phyloP scores from a whole-genome alignment of 2,329 filamentous ascomycete genomes.

The Cladosporium oxysporum region DNA sequence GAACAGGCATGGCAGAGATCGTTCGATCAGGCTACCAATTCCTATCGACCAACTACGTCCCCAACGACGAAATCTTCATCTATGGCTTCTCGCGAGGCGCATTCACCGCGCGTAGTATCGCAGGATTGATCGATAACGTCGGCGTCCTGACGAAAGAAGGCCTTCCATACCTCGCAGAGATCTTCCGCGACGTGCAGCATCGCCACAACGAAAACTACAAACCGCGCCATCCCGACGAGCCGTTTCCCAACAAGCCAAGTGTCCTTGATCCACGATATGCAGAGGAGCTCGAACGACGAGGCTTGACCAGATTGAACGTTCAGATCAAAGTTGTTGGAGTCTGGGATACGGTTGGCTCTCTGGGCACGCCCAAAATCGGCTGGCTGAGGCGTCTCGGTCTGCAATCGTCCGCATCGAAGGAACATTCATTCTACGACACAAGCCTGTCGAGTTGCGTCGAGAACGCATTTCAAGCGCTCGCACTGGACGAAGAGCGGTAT shows the following conservation, averaged over 20 bases:
- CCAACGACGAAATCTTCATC: conserved; percentile 53
- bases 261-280: conserved; percentile 45
- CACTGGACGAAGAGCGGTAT: conserved; percentile 46
- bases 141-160: conserved; percentile 53
- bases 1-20: conserved; percentile 46
- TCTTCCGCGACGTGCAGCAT: conserved; percentile 50
- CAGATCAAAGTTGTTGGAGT: conserved; percentile 47
- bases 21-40: conserved; percentile 54
- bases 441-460: conserved; percentile 43
- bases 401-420: conserved; percentile 36
- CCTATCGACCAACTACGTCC: conserved; percentile 55
- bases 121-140: conserved; percentile 47
- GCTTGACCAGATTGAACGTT: conserved; percentile 38
- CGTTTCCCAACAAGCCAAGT: conserved; percentile 51
- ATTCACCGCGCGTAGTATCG: conserved; percentile 49
- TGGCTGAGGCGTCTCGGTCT: conserved; percentile 39
- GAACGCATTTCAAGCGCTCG: conserved; percentile 49
- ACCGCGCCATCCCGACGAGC: conserved; percentile 48
- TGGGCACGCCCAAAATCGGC: conserved; percentile 51
- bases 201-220: conserved; percentile 46
- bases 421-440: conserved; percentile 53
- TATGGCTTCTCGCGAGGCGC: conserved; percentile 53
- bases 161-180: conserved; percentile 48
- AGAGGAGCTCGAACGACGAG: conserved; percentile 41
- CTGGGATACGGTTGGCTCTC: conserved; percentile 48